These are phyloP conservation scores for Malus hybrid DNA, from an alignment of 331 rosid species.

Conservation along the genomic window DNA sequence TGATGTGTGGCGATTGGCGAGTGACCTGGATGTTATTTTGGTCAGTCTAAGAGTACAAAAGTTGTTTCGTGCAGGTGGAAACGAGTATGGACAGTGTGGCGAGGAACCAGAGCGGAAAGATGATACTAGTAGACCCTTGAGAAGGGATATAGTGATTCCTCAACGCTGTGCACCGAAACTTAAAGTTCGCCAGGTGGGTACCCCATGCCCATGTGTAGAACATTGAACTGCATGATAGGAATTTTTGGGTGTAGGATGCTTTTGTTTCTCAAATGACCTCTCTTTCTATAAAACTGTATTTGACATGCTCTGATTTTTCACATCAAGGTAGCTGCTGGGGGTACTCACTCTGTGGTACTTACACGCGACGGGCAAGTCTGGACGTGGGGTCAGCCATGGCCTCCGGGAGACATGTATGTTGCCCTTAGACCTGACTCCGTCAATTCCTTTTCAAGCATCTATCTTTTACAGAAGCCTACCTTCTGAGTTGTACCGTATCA, in stretches of 20 bases:
- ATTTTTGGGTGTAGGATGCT: neutral
- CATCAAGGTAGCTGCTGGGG: conserved; percentile 94
- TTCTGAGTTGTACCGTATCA: neutral
- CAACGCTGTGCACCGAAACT: conserved; percentile 92
- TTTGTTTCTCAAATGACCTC: neutral
- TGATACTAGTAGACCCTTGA: conserved; percentile 63
- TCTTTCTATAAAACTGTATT: neutral
- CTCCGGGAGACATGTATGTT: conserved; percentile 95
- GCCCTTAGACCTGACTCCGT: conserved; percentile 1
- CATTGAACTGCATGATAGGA: neutral
- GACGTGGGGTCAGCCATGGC: conserved; percentile 99
- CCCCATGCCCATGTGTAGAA: neutral
- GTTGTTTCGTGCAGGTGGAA: conserved; percentile 60
- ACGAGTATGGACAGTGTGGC: conserved; percentile 97
- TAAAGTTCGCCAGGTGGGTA: conserved; percentile 70
- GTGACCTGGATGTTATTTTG: neutral
- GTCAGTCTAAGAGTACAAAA: conserved; percentile 3
- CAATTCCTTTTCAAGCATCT: neutral
- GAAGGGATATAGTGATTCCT: conserved; percentile 89
- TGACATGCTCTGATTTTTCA: conserved; percentile 4
- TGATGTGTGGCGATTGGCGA: neutral
- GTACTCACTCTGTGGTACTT: conserved; percentile 97
- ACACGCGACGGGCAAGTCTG: conserved; percentile 93
- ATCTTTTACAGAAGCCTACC: neutral
- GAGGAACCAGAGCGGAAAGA: conserved; percentile 96